Evolutionary conservation across 108 stramenopile species (phyloP).

Genomic region (Fragilaria radians): DNA sequence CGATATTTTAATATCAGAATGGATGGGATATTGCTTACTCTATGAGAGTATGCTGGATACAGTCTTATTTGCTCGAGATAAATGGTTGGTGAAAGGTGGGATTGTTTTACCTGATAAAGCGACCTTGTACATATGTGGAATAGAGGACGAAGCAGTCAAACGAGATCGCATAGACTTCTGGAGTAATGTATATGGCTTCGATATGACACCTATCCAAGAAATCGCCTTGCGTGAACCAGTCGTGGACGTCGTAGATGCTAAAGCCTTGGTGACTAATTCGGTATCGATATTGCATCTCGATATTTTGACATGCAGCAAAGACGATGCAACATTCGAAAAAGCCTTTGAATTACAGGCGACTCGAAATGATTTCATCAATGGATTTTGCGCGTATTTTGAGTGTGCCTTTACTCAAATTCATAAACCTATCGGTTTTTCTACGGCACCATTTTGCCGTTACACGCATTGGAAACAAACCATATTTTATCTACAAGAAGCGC

Average conservation of each 20-base stretch:
- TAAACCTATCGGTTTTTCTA: constrained; percentile 94
- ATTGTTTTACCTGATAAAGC: constrained; percentile 93
- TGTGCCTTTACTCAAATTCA: constrained; percentile 89
- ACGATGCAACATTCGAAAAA: constrained; percentile 76
- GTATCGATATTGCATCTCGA: constrained; percentile 87
- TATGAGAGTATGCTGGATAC: constrained; percentile 98
- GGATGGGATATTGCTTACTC: constrained; percentile 98
- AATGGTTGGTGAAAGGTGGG: constrained; percentile 77
- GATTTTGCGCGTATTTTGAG: constrained; percentile 93
- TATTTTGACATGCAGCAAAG: constrained; percentile 82
- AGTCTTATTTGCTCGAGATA: constrained; percentile 88
- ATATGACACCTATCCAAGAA: constrained; percentile 90
- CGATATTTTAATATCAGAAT: constrained; percentile 97
- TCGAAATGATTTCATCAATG: constrained; percentile 87
- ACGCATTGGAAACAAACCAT: constrained; percentile 99
- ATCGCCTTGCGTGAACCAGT: constrained; percentile 90
- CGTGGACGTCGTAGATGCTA: constrained; percentile 88
- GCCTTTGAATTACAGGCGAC: constrained; percentile 59
- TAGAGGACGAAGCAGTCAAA: constrained; percentile 84
- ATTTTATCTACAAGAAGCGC: constrained; percentile 56
- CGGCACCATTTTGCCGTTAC: constrained; percentile 87
- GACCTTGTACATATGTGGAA: constrained; percentile 76
- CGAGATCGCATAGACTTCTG: constrained; percentile 81
- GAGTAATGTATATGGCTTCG: constrained; percentile 95
- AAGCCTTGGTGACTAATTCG: constrained; percentile 68